phyloP scores from a whole-genome alignment of 768 basidiomycete species.

The Lentinula sp. region DNA sequence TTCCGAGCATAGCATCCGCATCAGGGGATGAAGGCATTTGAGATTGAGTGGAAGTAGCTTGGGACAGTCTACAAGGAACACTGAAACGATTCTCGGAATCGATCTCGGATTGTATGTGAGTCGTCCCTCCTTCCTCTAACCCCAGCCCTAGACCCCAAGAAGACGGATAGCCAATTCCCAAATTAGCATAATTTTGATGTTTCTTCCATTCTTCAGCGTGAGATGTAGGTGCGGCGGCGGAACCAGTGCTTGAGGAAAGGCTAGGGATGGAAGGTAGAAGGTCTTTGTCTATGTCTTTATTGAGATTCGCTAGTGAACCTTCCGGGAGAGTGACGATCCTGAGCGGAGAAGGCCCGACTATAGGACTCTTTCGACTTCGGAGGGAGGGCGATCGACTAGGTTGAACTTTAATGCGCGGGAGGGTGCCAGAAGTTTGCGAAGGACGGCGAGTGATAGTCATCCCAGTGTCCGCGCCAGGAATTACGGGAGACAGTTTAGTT shows the following conservation, averaged over 20 bases:
- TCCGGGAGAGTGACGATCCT: constrained; percentile 38
- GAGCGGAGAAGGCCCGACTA: constrained; percentile 39
- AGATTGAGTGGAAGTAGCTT: neutral
- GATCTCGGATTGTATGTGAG: neutral
- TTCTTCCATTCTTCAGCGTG: neutral
- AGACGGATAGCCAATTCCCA: constrained; percentile 15
- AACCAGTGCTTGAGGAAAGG: neutral
- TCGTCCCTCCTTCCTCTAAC: neutral
- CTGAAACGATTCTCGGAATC: neutral
- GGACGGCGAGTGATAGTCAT: constrained; percentile 1
- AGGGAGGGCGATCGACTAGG: constrained; percentile 16
- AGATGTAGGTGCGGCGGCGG: neutral
- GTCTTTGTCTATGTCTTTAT: neutral
- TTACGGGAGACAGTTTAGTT: neutral
- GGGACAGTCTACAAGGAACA: neutral
- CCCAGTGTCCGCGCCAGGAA: neutral
- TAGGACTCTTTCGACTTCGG: constrained; percentile 29
- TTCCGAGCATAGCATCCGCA: constrained; percentile 27
- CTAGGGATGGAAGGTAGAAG: neutral
- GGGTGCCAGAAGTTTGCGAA: constrained; percentile 7
- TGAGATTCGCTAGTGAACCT: constrained; percentile 13
- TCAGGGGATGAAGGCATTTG: constrained; percentile 7
- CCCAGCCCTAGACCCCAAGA: neutral
- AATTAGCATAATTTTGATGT: constrained; percentile 7
- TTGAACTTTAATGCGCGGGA: constrained; percentile 8